phyloP scores from a whole-genome alignment of 1,284 basidiomycete species.

The Anthracocystis setariae region DNA sequence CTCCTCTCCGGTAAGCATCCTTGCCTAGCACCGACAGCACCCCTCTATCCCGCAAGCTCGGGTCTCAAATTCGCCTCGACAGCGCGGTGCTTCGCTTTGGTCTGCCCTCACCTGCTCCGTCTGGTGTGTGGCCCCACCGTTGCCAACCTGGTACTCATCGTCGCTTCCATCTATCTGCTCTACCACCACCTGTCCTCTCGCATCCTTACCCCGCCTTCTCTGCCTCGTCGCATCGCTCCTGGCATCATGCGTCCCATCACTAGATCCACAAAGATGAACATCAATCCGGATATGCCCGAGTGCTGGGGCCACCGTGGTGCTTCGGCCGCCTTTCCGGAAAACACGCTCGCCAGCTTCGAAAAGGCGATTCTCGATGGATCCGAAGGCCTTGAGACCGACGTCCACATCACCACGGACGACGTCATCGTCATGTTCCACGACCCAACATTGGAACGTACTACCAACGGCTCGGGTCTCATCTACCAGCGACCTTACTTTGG shows the following conservation, averaged over 20 bases:
- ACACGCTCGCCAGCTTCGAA: slow-evolving; percentile 66
- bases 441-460: slow-evolving; percentile 74
- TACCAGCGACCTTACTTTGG: slow-evolving; percentile 71
- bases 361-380: slow-evolving; percentile 65
- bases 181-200: slow-evolving; percentile 13
- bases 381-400: slow-evolving; percentile 75
- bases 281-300: slow-evolving; percentile 55
- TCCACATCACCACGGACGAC: slow-evolving; percentile 90
- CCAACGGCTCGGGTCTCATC: slow-evolving; percentile 72
- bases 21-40: slow-evolving; percentile 6
- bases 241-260: slow-evolving; percentile 55
- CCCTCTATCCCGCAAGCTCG: neutral
- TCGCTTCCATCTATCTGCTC: slow-evolving; percentile 27
- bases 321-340: slow-evolving; percentile 66
- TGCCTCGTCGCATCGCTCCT: slow-evolving; percentile 3
- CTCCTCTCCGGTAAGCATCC: slow-evolving; percentile 23
- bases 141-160: slow-evolving; percentile 39
- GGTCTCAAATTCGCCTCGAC: neutral
- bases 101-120: slow-evolving; percentile 16
- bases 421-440: slow-evolving; percentile 97
- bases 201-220: neutral
- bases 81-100: slow-evolving; percentile 3
- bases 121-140: slow-evolving; percentile 9
- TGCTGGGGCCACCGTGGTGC: slow-evolving; percentile 67
- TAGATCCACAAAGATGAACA: slow-evolving; percentile 52